Conservation (phyloP, 176 grass and related monocot species). For the Zea luxurians region DNA sequence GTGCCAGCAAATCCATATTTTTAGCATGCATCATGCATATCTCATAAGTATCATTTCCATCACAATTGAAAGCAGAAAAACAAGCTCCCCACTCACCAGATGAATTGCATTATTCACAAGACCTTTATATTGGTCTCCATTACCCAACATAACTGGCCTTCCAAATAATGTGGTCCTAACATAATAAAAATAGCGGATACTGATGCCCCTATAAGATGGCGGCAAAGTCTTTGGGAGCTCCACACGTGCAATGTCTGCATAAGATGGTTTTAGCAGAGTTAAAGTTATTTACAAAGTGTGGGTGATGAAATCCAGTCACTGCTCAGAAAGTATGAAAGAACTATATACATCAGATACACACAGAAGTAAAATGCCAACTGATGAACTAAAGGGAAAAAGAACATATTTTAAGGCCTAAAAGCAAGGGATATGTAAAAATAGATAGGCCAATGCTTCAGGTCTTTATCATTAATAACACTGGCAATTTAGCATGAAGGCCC, state of each 20-base stretch:
- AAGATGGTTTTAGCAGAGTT: constrained; percentile 18
- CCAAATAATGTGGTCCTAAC: constrained; percentile 71
- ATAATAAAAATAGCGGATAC: constrained; percentile 97
- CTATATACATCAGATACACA: not conserved
- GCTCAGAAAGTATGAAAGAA: too few relatives aligned
- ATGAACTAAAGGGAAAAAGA: too few relatives aligned
- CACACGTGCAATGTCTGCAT: constrained; percentile 75
- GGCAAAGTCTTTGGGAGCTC: constrained; percentile 86
- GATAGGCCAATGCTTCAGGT: not conserved
- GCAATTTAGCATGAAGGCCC: not conserved
- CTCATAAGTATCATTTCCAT: constrained; percentile 26
- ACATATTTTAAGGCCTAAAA: not conserved
- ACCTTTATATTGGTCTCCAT: constrained; percentile 49
- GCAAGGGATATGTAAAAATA: not conserved
- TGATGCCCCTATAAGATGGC: constrained; percentile 87
- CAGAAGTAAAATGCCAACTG: too few relatives aligned
- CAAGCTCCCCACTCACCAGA: constrained; percentile 61
- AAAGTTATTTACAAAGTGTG: not conserved
- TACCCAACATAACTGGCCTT: constrained; percentile 55
- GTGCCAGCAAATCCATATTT: constrained; percentile 15
- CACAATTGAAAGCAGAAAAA: not conserved
- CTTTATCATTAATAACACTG: not conserved
- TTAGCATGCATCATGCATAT: constrained; percentile 9
- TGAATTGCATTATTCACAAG: constrained; percentile 55
- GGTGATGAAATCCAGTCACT: not conserved